These are phyloP conservation scores for Talaromyces sp. DNA, from an alignment of 2,329 filamentous ascomycete genomes.

Conservation along the genomic window DNA sequence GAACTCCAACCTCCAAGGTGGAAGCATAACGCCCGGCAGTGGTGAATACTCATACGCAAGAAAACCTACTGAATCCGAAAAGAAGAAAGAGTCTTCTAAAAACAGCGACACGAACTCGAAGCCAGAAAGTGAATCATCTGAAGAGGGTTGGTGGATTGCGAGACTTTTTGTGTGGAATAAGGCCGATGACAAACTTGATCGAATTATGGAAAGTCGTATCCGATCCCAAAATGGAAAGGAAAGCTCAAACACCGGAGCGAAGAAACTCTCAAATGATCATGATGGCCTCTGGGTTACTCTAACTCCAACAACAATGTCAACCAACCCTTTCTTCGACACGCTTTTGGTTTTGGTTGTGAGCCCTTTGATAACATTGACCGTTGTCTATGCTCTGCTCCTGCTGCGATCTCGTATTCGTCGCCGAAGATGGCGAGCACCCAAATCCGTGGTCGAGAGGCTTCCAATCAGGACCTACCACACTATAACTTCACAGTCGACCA, in stretches of 20 bases:
- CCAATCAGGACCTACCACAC: constrained; percentile 94
- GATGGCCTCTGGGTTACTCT: constrained; percentile 96
- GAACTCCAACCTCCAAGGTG: constrained; percentile 49
- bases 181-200: constrained; percentile 12
- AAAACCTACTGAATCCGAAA: constrained; percentile 29
- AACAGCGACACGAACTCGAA: background rate
- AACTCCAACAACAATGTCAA: constrained; percentile 79
- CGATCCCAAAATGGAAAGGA: constrained; percentile 9
- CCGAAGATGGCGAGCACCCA: constrained; percentile 92
- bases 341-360: constrained; percentile 94
- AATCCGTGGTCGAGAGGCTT: constrained; percentile 90
- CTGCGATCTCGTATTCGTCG: constrained; percentile 83
- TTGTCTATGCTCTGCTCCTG: constrained; percentile 85
- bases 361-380: constrained; percentile 82
- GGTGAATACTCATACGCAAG: constrained; percentile 54
- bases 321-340: constrained; percentile 92
- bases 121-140: background rate
- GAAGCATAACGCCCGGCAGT: constrained; percentile 66
- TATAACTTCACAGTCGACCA: constrained; percentile 58
- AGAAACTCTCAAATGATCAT: constrained; percentile 31
- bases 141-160: constrained; percentile 26
- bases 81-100: constrained; percentile 13
- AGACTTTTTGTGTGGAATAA: constrained; percentile 27
- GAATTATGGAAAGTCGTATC: constrained; percentile 3
- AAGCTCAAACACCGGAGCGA: constrained; percentile 12